phyloP scores from a whole-genome alignment of 2,329 filamentous ascomycete genomes.

The Mariannaea elegans region DNA sequence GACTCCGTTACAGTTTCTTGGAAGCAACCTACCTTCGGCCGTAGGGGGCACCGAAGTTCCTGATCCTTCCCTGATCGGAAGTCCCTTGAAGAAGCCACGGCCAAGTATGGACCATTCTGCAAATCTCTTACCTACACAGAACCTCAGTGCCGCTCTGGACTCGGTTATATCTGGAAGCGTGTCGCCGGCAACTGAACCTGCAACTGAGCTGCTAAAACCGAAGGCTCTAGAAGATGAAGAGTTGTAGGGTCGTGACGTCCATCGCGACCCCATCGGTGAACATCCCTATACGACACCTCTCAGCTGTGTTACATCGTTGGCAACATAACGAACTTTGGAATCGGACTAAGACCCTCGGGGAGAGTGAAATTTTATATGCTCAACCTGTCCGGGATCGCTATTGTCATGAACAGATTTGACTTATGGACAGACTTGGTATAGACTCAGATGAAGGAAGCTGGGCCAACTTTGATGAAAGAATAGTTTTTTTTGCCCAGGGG shows the following conservation, averaged over 20 bases:
- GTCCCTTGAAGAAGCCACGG: conserved; percentile 79
- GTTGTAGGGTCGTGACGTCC: conserved; percentile 39
- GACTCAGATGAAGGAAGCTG: conserved; percentile 22
- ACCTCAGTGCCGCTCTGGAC: conserved; percentile 47
- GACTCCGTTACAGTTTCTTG: conserved; percentile 24
- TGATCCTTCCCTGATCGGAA: conserved; percentile 63
- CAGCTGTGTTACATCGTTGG: neutral
- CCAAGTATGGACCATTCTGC: conserved; percentile 58
- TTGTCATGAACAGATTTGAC: conserved; percentile 23
- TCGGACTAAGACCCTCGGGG: neutral
- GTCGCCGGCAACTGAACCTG: conserved; percentile 31
- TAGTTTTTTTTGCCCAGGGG: neutral
- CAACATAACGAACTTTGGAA: neutral
- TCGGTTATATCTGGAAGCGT: conserved; percentile 39
- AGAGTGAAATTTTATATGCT: neutral
- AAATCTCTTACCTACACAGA: conserved; percentile 43
- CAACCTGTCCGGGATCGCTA: conserved; percentile 8
- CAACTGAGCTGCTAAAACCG: conserved; percentile 32
- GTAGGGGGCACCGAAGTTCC: conserved; percentile 38
- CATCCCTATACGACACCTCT: neutral
- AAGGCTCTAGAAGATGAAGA: conserved; percentile 53
- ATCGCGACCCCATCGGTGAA: neutral
- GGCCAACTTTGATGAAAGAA: conserved; percentile 5
- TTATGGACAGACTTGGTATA: conserved; percentile 30
- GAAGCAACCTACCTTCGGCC: conserved; percentile 23